Evolutionary conservation across 768 basidiomycete species (phyloP).

Genomic region (Auricularia cornea): DNA sequence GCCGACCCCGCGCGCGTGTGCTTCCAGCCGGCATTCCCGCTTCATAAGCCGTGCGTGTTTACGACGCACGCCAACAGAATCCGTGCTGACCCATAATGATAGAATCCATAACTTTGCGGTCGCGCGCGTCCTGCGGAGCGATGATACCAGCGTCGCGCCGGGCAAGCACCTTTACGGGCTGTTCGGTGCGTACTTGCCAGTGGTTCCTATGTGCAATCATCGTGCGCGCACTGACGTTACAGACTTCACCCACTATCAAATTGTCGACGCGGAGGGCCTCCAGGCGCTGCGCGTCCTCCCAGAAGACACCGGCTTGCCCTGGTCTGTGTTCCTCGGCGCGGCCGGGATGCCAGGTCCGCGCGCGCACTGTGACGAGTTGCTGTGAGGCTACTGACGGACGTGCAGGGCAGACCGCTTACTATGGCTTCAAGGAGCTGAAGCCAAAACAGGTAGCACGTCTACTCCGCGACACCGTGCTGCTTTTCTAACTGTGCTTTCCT

Average conservation of each 20-base stretch:
- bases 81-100: background rate
- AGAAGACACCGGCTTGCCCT: constrained; percentile 39
- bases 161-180: constrained; percentile 36
- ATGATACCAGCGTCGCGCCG: constrained; percentile 22
- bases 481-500: background rate
- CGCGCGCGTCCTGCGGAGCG: constrained; percentile 38
- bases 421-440: no score
- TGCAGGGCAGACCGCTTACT: no score
- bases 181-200: constrained; percentile 10
- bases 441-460: no score
- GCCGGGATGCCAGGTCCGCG: constrained; percentile 38
- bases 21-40: no score
- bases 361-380: no score
- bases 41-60: no score
- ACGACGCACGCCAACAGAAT: no score
- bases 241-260: constrained; percentile 36
- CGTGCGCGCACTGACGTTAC: no score
- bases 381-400: no score
- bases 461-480: no score
- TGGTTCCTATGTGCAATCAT: no score
- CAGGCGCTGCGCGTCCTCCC: constrained; percentile 21
- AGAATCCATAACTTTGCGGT: constrained; percentile 30
- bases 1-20: no score
- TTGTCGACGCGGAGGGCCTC: constrained; percentile 18
- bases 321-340: constrained; percentile 41